phyloP scores from a whole-genome alignment of 2,329 filamentous ascomycete genomes.

The Aaosphaeria arxii region DNA sequence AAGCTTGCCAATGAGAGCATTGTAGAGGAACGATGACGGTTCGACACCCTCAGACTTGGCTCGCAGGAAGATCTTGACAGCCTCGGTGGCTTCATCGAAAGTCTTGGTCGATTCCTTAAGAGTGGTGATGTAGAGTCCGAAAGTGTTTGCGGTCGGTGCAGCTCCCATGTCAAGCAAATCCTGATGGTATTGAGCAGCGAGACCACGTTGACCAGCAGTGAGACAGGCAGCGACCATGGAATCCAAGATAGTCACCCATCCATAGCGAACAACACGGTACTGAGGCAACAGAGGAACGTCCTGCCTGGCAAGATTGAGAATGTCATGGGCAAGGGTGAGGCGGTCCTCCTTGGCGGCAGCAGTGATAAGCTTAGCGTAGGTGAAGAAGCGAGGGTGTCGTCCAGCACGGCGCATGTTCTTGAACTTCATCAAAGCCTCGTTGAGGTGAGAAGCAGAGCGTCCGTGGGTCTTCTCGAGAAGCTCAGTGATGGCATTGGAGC shows the following conservation, averaged over 20 bases:
- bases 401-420: slow-evolving; percentile 91
- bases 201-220: slow-evolving; percentile 72
- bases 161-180: slow-evolving; percentile 88
- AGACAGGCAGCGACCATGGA: slow-evolving; percentile 94
- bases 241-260: slow-evolving; percentile 94
- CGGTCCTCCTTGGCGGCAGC: slow-evolving; percentile 84
- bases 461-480: slow-evolving; percentile 78
- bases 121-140: slow-evolving; percentile 98
- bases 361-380: slow-evolving; percentile 91
- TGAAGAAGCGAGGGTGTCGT: slow-evolving; percentile 91
- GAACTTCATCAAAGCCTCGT: slow-evolving; percentile 78
- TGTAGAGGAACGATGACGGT: slow-evolving; percentile 96
- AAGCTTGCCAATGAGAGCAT: slow-evolving; percentile 95
- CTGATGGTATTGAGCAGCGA: slow-evolving; percentile 85
- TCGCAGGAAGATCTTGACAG: slow-evolving; percentile 94
- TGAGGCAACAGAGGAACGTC: slow-evolving; percentile 84
- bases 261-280: slow-evolving; percentile 85
- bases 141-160: slow-evolving; percentile 94
- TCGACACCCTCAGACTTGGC: slow-evolving; percentile 92
- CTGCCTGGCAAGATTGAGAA: slow-evolving; percentile 81
- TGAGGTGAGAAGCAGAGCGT: slow-evolving; percentile 69
- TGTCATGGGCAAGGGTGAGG: slow-evolving; percentile 77
- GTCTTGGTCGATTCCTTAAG: slow-evolving; percentile 96
- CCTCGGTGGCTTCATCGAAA: slow-evolving; percentile 95
- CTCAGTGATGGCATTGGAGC: slow-evolving; percentile 85